Evolutionary conservation across 805 yeast species (phyloP).

Genomic region (Hanseniaspora nectarophila): DNA sequence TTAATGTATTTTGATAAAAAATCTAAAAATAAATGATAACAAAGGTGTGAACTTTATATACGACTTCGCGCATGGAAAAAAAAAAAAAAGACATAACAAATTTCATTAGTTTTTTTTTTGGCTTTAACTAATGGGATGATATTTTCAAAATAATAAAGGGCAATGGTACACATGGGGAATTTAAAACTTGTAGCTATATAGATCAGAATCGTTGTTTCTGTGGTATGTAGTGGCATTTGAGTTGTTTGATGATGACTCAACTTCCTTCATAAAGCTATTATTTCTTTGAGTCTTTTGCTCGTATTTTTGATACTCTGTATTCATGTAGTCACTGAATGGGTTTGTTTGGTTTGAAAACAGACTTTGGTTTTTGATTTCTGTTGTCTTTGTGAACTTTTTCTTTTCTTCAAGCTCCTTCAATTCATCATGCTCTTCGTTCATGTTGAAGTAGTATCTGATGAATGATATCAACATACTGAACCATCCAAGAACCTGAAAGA

Average conservation of each 20-base stretch:
- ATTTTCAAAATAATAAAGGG: no score
- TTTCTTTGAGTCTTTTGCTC: not conserved
- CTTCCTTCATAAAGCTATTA: not conserved
- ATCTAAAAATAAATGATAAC: no score
- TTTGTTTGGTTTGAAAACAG: not conserved
- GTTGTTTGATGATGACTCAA: not conserved
- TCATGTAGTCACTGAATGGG: not conserved
- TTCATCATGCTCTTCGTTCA: constrained; percentile 10
- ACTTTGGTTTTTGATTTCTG: not conserved
- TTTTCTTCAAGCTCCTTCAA: not conserved
- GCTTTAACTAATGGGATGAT: no score
- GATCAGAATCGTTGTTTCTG: not conserved
- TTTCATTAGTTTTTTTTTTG: no score
- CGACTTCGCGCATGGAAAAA: no score
- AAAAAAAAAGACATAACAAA: no score
- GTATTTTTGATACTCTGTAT: not conserved
- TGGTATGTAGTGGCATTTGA: not conserved
- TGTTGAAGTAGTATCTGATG: constrained; percentile 2
- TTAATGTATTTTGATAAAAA: no score
- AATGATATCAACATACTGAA: not conserved
- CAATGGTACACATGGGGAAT: no score
- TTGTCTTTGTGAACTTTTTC: not conserved
- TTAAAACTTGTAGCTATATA: not conserved
- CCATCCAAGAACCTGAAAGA: constrained; percentile 1
- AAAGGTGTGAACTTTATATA: no score